These are phyloP conservation scores for Dendrobium nobile DNA, from an alignment of 106 monocot species.

Conservation along the genomic window DNA sequence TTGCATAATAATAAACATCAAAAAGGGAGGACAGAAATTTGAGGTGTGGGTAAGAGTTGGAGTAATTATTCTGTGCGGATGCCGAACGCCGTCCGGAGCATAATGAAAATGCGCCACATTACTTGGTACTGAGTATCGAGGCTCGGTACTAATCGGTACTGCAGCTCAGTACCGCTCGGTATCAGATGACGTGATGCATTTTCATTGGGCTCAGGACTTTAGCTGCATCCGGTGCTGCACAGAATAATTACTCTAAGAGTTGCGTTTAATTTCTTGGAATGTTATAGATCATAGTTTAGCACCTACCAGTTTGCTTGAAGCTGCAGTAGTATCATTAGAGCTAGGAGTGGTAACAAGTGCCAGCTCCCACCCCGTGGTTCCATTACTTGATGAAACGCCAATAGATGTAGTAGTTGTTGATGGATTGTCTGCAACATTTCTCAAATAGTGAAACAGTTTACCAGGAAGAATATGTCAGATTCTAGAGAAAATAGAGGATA, in stretches of 20 bases:
- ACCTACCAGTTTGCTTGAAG: constrained; percentile 76
- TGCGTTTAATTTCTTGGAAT: constrained; percentile 29
- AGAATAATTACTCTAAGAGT: not conserved
- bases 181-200: too few relatives aligned
- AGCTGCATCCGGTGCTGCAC: too few relatives aligned
- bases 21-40: too few relatives aligned
- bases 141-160: too few relatives aligned
- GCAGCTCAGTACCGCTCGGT: too few relatives aligned
- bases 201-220: too few relatives aligned
- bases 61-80: not conserved
- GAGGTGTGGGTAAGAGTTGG: not conserved
- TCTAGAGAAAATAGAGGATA: not conserved
- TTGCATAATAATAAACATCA: not conserved
- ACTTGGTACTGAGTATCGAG: too few relatives aligned
- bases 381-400: constrained; percentile 21
- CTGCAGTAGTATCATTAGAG: constrained; percentile 64
- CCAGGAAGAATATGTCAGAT: not conserved
- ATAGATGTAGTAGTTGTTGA: constrained; percentile 27
- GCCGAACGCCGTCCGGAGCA: too few relatives aligned
- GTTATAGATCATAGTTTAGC: not conserved
- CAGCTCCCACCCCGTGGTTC: constrained; percentile 83
- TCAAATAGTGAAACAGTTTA: constrained; percentile 4
- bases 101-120: too few relatives aligned
- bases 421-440: constrained; percentile 29
- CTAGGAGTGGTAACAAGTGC: constrained; percentile 81